Evolutionary conservation across 169 alveolate species (phyloP).

Genomic region (Cryptosporidium tyzzeri): DNA sequence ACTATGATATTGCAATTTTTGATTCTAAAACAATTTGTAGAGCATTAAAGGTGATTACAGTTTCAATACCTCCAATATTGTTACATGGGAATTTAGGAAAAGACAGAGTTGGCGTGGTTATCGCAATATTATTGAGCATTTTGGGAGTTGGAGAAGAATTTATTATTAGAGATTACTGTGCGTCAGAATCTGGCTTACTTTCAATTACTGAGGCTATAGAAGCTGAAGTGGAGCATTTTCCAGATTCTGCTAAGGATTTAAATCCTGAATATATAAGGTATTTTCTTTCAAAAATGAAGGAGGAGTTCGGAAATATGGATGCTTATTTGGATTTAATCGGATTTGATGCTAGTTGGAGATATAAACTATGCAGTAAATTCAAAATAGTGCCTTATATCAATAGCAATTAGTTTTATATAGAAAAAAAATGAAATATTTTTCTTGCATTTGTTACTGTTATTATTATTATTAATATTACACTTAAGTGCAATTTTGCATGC

Average conservation of each 20-base stretch:
- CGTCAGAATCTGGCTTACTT: slow-evolving; percentile 56
- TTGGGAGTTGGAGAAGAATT: slow-evolving; percentile 52
- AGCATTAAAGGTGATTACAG: slow-evolving; percentile 45
- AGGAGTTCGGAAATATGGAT: slow-evolving; percentile 51
- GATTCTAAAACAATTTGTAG: slow-evolving; percentile 27
- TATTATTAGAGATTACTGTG: slow-evolving; percentile 65
- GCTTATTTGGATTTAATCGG: slow-evolving; percentile 36
- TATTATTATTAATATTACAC: background rate
- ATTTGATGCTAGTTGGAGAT: slow-evolving; percentile 41
- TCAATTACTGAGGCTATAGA: slow-evolving; percentile 28
- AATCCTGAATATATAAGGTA: slow-evolving; percentile 16
- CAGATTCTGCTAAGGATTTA: background rate
- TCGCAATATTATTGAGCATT: slow-evolving; percentile 23
- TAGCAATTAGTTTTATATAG: background rate
- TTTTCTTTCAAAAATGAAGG: slow-evolving; percentile 24
- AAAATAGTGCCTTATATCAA: background rate
- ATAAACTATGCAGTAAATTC: slow-evolving; percentile 29
- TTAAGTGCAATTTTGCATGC: background rate
- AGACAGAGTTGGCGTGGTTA: slow-evolving; percentile 46
- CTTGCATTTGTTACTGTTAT: background rate
- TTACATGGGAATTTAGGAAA: slow-evolving; percentile 69
- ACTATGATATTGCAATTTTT: slow-evolving; percentile 31
- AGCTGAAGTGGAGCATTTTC: slow-evolving; percentile 1
- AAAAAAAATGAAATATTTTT: background rate
- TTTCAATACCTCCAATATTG: slow-evolving; percentile 65